Evolutionary conservation across 139 green algal genomes (phyloP).

Genomic region (Chlorella vulgaris): DNA sequence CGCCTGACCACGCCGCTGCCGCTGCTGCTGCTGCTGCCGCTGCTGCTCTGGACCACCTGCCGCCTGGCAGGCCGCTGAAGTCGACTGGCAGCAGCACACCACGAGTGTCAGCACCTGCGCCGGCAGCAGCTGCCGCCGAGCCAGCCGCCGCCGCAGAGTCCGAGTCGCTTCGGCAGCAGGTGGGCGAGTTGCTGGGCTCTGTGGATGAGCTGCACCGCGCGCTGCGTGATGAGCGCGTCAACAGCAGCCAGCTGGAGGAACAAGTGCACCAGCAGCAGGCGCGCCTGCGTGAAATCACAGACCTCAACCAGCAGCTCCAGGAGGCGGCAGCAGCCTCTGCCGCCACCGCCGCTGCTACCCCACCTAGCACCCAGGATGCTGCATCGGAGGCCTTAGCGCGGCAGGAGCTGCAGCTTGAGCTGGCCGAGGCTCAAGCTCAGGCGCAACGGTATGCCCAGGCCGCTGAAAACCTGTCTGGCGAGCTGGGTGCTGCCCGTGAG

Average conservation of each 20-base stretch:
- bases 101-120: not conserved
- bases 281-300: not conserved
- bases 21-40: not conserved
- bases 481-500: constrained; percentile 18
- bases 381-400: not conserved
- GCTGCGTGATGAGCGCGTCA: constrained; percentile 13
- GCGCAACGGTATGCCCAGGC: constrained; percentile 2
- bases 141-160: not conserved
- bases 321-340: not conserved
- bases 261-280: constrained; percentile 22
- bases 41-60: not conserved
- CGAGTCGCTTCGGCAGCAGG: constrained; percentile 40
- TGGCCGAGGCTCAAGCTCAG: not conserved
- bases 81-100: not conserved
- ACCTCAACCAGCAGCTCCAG: constrained; percentile 8
- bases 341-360: not conserved
- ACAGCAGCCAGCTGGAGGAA: constrained; percentile 5
- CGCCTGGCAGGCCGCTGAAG: not conserved
- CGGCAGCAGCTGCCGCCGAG: not conserved
- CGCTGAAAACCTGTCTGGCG: constrained; percentile 1
- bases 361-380: no score
- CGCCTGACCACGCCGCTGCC: not conserved
- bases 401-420: not conserved
- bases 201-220: constrained; percentile 35
- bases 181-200: constrained; percentile 6